phyloP scores from a whole-genome alignment of 2,329 filamentous ascomycete genomes.

The Amauroascus niger region DNA sequence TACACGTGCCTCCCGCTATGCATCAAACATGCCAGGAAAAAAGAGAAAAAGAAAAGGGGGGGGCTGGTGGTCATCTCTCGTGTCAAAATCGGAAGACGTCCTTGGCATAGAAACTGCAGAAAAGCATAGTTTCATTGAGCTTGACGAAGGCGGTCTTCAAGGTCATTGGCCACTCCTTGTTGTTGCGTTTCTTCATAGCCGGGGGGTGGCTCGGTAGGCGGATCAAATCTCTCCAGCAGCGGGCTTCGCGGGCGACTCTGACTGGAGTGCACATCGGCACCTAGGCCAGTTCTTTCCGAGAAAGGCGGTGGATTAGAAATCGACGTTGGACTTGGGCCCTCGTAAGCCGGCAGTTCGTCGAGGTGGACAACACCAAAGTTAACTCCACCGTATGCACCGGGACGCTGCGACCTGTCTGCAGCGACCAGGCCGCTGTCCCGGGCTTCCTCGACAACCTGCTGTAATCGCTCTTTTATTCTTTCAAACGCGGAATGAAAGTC shows the following conservation, averaged over 20 bases:
- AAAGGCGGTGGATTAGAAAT: slow-evolving; percentile 3
- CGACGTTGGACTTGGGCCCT: slow-evolving; percentile 43
- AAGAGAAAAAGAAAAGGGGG: too few relatives aligned
- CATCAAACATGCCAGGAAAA: background rate
- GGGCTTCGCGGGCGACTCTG: slow-evolving; percentile 18
- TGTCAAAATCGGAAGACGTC: background rate
- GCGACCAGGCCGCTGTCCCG: slow-evolving; percentile 49
- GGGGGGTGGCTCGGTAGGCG: slow-evolving; percentile 69
- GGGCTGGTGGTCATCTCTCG: background rate
- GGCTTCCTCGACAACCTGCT: slow-evolving; percentile 68
- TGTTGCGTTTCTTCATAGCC: slow-evolving; percentile 88
- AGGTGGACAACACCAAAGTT: slow-evolving; percentile 60
- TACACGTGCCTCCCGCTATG: background rate
- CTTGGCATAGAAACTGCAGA: background rate
- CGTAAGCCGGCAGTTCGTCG: slow-evolving; percentile 82
- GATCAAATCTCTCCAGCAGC: slow-evolving; percentile 31
- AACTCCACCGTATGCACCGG: slow-evolving; percentile 40
- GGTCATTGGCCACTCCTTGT: slow-evolving; percentile 62
- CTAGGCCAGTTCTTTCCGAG: background rate
- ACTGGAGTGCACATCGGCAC: slow-evolving; percentile 17
- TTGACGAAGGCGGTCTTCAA: slow-evolving; percentile 49
- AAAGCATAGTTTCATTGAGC: slow-evolving; percentile 20
- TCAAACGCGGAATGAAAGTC: slow-evolving; percentile 80
- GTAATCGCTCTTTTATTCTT: slow-evolving; percentile 69
- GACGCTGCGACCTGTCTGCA: slow-evolving; percentile 26